Evolutionary conservation across 352 stramenopile genomes (phyloP).

Genomic region (Globisporangium takayamanum): DNA sequence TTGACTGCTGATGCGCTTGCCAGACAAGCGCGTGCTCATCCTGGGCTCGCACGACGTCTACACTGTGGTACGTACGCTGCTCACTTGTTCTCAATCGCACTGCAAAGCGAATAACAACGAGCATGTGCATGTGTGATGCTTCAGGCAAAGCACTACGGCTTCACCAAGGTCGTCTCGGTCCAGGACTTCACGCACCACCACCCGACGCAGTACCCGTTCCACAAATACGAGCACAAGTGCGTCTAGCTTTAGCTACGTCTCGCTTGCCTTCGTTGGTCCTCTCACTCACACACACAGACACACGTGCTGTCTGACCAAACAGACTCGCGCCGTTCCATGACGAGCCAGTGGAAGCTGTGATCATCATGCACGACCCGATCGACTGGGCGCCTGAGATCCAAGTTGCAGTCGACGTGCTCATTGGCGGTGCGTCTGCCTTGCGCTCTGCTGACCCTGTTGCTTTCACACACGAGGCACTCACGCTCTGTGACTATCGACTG

Average conservation of each 20-base stretch:
- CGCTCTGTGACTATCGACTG: neutral
- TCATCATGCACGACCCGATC: slow-evolving; percentile 89
- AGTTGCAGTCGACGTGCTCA: slow-evolving; percentile 85
- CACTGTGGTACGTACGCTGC: slow-evolving; percentile 41
- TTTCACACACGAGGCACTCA: neutral
- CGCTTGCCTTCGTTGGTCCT: neutral
- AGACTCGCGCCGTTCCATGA: slow-evolving; percentile 49
- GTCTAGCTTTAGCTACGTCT: neutral
- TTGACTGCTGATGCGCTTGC: neutral
- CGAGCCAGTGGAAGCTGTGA: slow-evolving; percentile 76
- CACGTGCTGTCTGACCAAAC: neutral
- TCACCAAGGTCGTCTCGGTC: slow-evolving; percentile 75
- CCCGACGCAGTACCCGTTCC: slow-evolving; percentile 80
- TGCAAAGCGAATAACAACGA: neutral
- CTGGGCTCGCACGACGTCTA: slow-evolving; percentile 82
- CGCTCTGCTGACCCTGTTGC: neutral
- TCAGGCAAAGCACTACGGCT: slow-evolving; percentile 66
- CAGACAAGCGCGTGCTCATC: slow-evolving; percentile 80
- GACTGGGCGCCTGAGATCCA: slow-evolving; percentile 88
- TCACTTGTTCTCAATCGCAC: neutral
- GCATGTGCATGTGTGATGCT: neutral
- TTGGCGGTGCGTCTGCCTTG: slow-evolving; percentile 30
- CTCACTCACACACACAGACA: neutral
- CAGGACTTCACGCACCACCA: slow-evolving; percentile 62
- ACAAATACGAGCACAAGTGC: slow-evolving; percentile 59